Percentiles rank a stretch among this genome's conserved stretches.
phyloP scores from a whole-genome alignment of 805 yeast species.

The Clavispora fructus region DNA sequence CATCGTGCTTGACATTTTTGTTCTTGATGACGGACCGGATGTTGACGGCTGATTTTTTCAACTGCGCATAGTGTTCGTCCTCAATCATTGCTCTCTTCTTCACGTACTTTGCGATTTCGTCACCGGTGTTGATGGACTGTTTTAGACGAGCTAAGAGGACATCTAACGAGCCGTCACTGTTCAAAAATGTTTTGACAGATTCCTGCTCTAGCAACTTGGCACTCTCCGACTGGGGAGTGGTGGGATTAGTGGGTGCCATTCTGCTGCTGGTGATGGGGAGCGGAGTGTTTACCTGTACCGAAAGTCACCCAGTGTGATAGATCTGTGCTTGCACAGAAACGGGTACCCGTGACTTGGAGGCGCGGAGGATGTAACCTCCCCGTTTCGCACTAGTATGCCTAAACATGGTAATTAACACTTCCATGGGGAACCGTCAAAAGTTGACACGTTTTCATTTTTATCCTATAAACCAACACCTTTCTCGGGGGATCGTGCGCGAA shows the following conservation, averaged over 20 bases:
- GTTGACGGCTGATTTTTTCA: constrained; percentile 63
- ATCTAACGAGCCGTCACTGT: constrained; percentile 74
- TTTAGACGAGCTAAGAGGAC: constrained; percentile 68
- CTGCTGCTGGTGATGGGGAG: not conserved
- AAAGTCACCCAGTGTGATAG: not conserved
- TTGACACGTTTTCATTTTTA: too few species aligned
- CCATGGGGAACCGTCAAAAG: too few species aligned
- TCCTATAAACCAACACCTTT: too few species aligned
- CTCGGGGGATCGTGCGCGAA: too few species aligned
- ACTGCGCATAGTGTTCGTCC: constrained; percentile 69
- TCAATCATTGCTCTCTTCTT: constrained; percentile 75
- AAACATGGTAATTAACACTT: too few species aligned
- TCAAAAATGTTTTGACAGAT: constrained; percentile 46
- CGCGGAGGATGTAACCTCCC: not conserved
- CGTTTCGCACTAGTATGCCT: not conserved
- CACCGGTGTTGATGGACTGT: constrained; percentile 75
- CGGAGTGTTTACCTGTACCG: not conserved
- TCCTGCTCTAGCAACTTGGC: constrained; percentile 24
- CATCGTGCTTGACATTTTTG: constrained; percentile 48
- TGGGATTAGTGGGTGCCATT: not conserved
- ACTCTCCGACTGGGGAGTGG: constrained; percentile 6
- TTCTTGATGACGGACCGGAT: constrained; percentile 46
- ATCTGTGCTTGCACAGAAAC: constrained; percentile 3
- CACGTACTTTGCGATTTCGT: constrained; percentile 75
- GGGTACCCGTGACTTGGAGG: constrained; percentile 2